Percentiles rank a stretch among this genome's conserved stretches.
phyloP scores from a whole-genome alignment of 495 filamentous ascomycete genomes.

The Delitschia confertaspora region DNA sequence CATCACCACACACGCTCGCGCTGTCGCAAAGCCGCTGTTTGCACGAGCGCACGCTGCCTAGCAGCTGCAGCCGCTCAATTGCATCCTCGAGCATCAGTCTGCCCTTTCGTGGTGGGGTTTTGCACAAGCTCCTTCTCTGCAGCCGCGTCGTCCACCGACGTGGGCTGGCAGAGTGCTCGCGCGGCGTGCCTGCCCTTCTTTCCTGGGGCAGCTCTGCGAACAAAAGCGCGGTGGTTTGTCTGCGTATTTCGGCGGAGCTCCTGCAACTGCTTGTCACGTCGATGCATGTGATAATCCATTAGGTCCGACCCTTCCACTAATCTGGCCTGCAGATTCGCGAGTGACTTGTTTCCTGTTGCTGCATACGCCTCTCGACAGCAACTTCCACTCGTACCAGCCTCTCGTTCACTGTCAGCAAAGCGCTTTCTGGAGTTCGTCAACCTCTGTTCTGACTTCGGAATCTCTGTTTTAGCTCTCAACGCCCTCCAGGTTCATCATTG shows the following conservation, averaged over 20 bases:
- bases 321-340: slow-evolving; percentile 20
- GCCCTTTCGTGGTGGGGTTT: no score
- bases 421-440: slow-evolving; percentile 4
- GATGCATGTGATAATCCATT: slow-evolving; percentile 20
- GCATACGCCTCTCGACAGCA: slow-evolving; percentile 1
- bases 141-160: neutral
- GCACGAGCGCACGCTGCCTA: neutral
- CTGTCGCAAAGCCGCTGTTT: neutral
- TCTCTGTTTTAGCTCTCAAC: slow-evolving; percentile 11
- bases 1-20: neutral
- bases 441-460: slow-evolving; percentile 8
- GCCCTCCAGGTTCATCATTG: no score
- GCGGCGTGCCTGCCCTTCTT: neutral
- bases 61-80: no score
- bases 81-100: no score
- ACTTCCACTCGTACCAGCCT: slow-evolving; percentile 9
- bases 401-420: slow-evolving; percentile 15
- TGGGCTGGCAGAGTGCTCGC: neutral
- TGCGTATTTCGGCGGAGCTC: slow-evolving; percentile 2
- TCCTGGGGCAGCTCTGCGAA: neutral
- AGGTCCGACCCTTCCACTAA: slow-evolving; percentile 13
- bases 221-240: neutral
- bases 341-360: slow-evolving; percentile 5
- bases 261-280: slow-evolving; percentile 7
- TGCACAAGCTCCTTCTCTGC: no score